Evolutionary conservation across 106 monocot species (phyloP).

Genomic region (Dactylorhiza incarnata): DNA sequence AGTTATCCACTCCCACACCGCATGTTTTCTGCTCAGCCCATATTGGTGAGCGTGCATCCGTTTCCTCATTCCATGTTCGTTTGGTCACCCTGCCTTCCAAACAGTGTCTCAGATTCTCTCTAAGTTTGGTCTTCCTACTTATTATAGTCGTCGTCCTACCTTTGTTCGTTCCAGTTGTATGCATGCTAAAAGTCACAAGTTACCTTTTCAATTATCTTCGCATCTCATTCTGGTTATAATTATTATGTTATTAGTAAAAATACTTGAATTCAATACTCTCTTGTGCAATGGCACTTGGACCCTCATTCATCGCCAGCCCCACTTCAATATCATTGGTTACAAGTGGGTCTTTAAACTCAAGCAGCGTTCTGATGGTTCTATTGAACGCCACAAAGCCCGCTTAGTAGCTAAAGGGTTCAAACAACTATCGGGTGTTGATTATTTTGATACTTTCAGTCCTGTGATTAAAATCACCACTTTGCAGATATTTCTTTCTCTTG

Average conservation of each 20-base stretch:
- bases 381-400: background rate
- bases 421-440: constrained; percentile 2
- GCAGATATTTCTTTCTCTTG: background rate
- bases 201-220: background rate
- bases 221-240: background rate
- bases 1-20: background rate
- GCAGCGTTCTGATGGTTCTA: background rate
- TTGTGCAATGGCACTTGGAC: constrained; percentile 1
- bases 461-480: background rate
- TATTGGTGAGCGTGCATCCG: background rate
- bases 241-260: constrained; percentile 6
- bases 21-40: background rate
- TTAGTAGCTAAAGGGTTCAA: background rate
- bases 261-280: constrained; percentile 6
- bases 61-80: background rate
- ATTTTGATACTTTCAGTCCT: constrained; percentile 1
- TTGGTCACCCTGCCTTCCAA: background rate
- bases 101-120: background rate
- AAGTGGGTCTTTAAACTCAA: background rate
- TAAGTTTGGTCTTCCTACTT: background rate
- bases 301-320: background rate
- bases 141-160: background rate
- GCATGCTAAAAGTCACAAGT: background rate
- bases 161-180: background rate
- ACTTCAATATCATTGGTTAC: background rate